phyloP scores from a whole-genome alignment of 2,329 filamentous ascomycete genomes.

The Colletotrichum scovillei region DNA sequence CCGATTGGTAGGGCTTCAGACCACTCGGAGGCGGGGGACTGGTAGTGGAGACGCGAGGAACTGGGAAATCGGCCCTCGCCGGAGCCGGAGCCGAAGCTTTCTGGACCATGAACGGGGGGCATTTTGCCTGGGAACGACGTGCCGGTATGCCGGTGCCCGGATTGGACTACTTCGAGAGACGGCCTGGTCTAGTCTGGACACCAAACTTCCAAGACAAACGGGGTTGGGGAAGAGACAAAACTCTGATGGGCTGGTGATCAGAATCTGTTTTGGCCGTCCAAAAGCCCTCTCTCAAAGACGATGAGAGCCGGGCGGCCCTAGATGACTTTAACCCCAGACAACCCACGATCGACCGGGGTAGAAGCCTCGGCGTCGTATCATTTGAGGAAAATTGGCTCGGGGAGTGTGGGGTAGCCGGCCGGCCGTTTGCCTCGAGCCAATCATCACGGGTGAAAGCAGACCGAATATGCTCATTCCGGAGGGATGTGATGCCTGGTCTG shows the following conservation, averaged over 20 bases:
- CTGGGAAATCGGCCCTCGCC: neutral
- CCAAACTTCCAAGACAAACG: neutral
- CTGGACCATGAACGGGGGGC: neutral
- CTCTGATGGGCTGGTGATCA: neutral
- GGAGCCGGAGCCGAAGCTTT: slow-evolving; percentile 12
- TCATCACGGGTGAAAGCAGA: slow-evolving; percentile 27
- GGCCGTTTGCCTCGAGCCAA: slow-evolving; percentile 18
- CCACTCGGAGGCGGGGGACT: slow-evolving; percentile 44
- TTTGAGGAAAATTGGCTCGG: slow-evolving; percentile 33
- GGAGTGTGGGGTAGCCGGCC: slow-evolving; percentile 32
- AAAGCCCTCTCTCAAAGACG: neutral
- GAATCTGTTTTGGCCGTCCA: neutral
- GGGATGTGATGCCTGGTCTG: slow-evolving; percentile 13
- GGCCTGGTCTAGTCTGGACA: neutral
- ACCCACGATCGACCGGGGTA: slow-evolving; percentile 23
- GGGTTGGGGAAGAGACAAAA: neutral
- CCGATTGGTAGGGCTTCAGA: slow-evolving; percentile 52
- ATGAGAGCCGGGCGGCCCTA: neutral
- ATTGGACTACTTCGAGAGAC: neutral
- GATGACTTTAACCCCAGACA: slow-evolving; percentile 32
- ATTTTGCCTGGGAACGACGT: slow-evolving; percentile 23
- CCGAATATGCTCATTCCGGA: slow-evolving; percentile 21
- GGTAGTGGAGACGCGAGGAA: slow-evolving; percentile 42
- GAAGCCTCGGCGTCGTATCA: slow-evolving; percentile 19
- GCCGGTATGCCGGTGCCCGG: slow-evolving; percentile 25